phyloP scores from a whole-genome alignment of 129 eudicot species.

The Glebionis coronaria region DNA sequence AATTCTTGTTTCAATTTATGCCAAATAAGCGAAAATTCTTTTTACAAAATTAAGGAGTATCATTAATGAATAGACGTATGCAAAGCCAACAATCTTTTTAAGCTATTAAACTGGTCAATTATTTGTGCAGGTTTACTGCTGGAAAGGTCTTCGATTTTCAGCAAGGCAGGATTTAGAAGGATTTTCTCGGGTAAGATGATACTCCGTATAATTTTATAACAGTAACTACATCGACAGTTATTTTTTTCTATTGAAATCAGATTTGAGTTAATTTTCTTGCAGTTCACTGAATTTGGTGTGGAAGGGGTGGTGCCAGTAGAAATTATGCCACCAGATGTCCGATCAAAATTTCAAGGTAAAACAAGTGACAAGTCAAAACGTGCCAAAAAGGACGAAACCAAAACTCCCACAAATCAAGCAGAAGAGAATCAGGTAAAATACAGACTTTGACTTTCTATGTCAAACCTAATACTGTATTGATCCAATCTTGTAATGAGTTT shows the following conservation, averaged over 20 bases:
- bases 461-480: neutral
- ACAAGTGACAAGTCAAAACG: constrained; percentile 79
- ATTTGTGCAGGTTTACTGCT: constrained; percentile 76
- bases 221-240: neutral
- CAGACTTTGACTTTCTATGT: constrained; percentile 6
- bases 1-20: neutral
- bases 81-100: neutral
- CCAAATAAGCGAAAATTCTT: neutral
- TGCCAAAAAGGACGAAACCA: constrained; percentile 80
- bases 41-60: neutral
- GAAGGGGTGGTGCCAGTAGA: constrained; percentile 96
- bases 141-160: constrained; percentile 97
- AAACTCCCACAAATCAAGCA: constrained; percentile 52
- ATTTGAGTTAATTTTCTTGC: constrained; percentile 14
- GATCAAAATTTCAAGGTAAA: constrained; percentile 79
- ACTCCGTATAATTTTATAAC: constrained; percentile 14
- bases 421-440: constrained; percentile 75
- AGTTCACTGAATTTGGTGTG: constrained; percentile 92
- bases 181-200: constrained; percentile 72
- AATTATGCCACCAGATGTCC: constrained; percentile 73
- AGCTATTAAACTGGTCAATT: neutral
- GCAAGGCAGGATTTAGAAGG: constrained; percentile 98
- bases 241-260: neutral
- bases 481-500: neutral
- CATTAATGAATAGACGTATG: neutral